Evolutionary conservation across 2,329 filamentous ascomycete species (phyloP).

Genomic region (Curvularia hawaiiensis): DNA sequence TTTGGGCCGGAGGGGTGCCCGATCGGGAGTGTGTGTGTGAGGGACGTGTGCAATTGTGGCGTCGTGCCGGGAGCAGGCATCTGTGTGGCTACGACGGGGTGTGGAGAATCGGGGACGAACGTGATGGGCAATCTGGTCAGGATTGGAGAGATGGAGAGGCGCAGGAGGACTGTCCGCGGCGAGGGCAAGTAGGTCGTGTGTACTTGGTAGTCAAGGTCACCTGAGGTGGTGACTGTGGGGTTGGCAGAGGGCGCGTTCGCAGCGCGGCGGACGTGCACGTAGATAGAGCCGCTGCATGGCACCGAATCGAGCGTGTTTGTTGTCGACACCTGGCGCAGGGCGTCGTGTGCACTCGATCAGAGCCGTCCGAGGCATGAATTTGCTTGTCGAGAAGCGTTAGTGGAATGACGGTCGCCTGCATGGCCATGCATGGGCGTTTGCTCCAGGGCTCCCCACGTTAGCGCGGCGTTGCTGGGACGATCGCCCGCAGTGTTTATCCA

Average conservation of each 20-base stretch:
- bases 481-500: constrained; percentile 23
- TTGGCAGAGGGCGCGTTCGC: too few relatives aligned
- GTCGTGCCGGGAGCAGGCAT: constrained; percentile 17
- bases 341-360: neutral
- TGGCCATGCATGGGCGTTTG: constrained; percentile 18
- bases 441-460: constrained; percentile 14
- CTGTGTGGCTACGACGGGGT: constrained; percentile 28
- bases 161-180: constrained; percentile 10
- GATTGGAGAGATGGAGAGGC: constrained; percentile 21
- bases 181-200: constrained; percentile 1
- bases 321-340: neutral
- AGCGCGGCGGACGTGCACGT: too few relatives aligned
- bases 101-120: constrained; percentile 20
- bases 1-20: constrained; percentile 16
- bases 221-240: too few relatives aligned
- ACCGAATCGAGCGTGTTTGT: neutral
- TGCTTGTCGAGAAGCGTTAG: constrained; percentile 9
- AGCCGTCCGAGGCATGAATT: constrained; percentile 7
- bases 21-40: constrained; percentile 26
- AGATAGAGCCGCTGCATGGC: too few relatives aligned
- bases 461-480: constrained; percentile 25
- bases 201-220: too few relatives aligned
- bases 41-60: constrained; percentile 24
- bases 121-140: constrained; percentile 21
- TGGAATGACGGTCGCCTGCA: constrained; percentile 11